phyloP scores from a whole-genome alignment of 2,329 filamentous ascomycete species.

The Fusarium graminum region DNA sequence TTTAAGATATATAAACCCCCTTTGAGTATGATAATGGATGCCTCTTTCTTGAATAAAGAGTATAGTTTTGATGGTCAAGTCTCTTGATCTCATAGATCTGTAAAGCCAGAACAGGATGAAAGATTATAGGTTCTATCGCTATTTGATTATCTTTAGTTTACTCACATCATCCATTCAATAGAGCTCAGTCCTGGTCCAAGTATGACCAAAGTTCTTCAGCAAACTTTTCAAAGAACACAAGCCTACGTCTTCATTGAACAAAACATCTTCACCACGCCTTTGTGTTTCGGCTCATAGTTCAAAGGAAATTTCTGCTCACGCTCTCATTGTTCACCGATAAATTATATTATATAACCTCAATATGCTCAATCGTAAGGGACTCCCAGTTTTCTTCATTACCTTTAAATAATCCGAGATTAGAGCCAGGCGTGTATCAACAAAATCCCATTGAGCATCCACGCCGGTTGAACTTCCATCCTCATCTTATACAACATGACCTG shows the following conservation, averaged over 20 bases:
- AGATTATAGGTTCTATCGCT: background rate
- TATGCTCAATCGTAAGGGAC: background rate
- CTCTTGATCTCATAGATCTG: no score
- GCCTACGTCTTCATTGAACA: background rate
- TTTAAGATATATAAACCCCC: background rate
- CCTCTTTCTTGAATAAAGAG: background rate
- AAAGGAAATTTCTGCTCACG: background rate
- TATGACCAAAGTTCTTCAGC: background rate
- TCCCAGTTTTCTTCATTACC: background rate
- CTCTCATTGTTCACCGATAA: background rate
- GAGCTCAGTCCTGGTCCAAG: background rate
- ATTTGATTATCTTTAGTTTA: background rate
- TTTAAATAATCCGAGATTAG: background rate
- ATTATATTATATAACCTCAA: constrained; percentile 10
- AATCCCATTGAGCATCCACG: no score
- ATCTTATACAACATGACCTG: background rate
- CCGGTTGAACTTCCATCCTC: no score
- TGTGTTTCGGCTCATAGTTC: constrained; percentile 25
- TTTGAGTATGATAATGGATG: no score
- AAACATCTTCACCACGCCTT: constrained; percentile 2
- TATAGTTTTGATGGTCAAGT: fast-evolving
- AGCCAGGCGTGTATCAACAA: background rate
- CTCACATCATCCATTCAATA: background rate
- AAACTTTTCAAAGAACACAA: background rate
- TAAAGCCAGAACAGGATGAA: background rate